Base-by-base conservation (phyloP, 2,329 filamentous ascomycete genomes). In the Verticillium tricorpus region DNA sequence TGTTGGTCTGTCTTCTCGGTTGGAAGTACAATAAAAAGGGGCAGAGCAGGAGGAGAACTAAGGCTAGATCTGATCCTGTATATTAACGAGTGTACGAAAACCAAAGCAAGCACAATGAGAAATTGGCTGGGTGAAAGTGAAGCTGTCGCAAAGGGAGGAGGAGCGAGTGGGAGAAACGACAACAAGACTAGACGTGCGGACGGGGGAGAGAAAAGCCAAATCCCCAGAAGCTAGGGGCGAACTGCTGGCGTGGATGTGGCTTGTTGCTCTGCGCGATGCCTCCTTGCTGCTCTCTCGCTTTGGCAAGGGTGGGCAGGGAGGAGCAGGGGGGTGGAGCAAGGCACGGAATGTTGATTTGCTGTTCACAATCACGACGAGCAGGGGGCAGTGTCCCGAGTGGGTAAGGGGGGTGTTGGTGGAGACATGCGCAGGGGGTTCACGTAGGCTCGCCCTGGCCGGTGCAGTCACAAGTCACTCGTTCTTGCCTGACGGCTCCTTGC, bases 41-140 rank as follows among this genome's bases (percentile, higher is more conserved):
- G 45, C 19, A 52, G 45, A 52, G 45, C 45, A 52, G 45, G 45
- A 52, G 11, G 45, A 52, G 45, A 52, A 12, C 45, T 52, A 52
- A 52, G 12, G 45, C n/a, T 52, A 52, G 45, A 52, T 52, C 45
- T 52, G 45, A 52, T 52, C 45, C 45, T 52, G 45, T 52, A 17
- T 56, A 34, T 56, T 32, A 56, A 56, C 54, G 54, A 56, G 54
- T 34, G 54, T 56, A 56, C 54, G 54, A 56, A 56, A 56, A 52
- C 45, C 45, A 52, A 52, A 52, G 45, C 45, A 52, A 52, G 45
- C 45, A 22, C 54, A 31, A 56, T n/a, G 28, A 56, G 17, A 34
- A 32, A 56, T 34, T 32, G 25, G 31, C 54, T 6, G 9, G 54
- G 14, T 34, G 54, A 56, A 32, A 32, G 31, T 56, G 54, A 56